Percentiles rank a stretch among this genome's conserved stretches.
Conservation (phyloP, 495 filamentous ascomycete genomes). For the Daldinia childiae region DNA sequence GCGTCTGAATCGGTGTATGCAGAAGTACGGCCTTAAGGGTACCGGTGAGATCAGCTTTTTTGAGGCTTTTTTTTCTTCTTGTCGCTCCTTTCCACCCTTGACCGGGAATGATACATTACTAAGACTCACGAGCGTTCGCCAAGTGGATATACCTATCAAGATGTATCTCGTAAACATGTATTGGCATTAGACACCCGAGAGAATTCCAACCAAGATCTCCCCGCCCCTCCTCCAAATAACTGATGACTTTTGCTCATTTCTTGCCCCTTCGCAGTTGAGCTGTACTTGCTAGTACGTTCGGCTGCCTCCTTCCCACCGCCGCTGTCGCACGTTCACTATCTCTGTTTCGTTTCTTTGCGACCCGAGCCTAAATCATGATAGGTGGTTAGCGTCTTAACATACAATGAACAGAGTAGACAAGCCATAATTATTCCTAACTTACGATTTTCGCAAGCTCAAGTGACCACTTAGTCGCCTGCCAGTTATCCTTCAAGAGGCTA, state of each 20-base stretch:
- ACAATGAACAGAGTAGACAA: not conserved
- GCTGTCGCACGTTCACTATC: not conserved
- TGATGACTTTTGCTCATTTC: not conserved
- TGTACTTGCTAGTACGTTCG: not conserved
- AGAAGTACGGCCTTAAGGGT: not conserved
- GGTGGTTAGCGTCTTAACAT: not conserved
- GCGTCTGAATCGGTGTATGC: not conserved
- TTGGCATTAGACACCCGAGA: no score
- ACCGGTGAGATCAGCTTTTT: not conserved
- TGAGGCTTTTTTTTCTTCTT: not conserved
- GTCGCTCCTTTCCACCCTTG: not conserved
- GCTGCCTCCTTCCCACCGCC: not conserved
- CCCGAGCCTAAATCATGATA: constrained; percentile 13
- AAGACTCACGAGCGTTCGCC: no score
- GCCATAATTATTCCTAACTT: constrained; percentile 24
- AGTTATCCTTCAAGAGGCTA: constrained; percentile 83
- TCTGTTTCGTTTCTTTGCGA: constrained; percentile 2
- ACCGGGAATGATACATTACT: no score
- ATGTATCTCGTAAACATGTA: no score
- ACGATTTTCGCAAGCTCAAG: constrained; percentile 93
- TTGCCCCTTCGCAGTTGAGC: not conserved
- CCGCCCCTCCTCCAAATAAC: not conserved
- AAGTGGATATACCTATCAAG: no score
- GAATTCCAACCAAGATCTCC: not conserved
- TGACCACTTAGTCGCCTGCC: constrained; percentile 88